Conservation (phyloP, 139 green algal genomes). For the Trebouxia sp. region DNA sequence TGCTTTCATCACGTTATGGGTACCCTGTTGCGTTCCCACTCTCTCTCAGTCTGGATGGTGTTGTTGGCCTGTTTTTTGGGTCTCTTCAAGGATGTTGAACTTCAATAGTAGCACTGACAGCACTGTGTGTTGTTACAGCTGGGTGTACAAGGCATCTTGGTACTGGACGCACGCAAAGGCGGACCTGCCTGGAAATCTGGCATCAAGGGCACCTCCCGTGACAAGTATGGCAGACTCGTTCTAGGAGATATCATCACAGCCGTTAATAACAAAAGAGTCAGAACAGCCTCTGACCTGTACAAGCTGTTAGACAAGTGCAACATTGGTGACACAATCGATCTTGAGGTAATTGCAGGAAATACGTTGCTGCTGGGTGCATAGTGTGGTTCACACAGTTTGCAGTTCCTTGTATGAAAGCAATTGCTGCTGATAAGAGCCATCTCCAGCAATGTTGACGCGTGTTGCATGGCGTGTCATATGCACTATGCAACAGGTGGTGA, state of each 20-base stretch:
- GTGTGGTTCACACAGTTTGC: neutral
- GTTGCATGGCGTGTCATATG: too few species aligned
- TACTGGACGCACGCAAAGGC: constrained; percentile 71
- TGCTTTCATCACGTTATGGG: too few species aligned
- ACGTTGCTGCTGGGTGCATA: too few species aligned
- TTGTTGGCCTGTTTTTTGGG: neutral
- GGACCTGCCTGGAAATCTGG: constrained; percentile 78
- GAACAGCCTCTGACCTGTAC: constrained; percentile 77
- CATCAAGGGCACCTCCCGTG: constrained; percentile 71
- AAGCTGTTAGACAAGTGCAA: constrained; percentile 68
- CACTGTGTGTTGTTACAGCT: constrained; percentile 46
- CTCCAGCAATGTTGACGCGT: too few species aligned
- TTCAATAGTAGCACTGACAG: neutral
- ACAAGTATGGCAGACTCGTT: constrained; percentile 68
- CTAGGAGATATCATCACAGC: constrained; percentile 86
- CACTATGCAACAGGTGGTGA: too few species aligned
- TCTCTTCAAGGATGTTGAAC: neutral
- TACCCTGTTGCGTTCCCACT: too few species aligned
- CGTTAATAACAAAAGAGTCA: constrained; percentile 61
- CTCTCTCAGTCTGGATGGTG: neutral
- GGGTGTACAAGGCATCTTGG: constrained; percentile 79
- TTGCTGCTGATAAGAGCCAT: too few species aligned
- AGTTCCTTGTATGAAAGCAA: too few species aligned
- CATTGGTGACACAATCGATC: constrained; percentile 60
- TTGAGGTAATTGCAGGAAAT: constrained; percentile 53